A percentile compares a stretch with the other conserved stretches of the same genome.
These are phyloP conservation scores for Blastobotrys niveus DNA, from an alignment of 1,139 yeast genomes.

Conservation along the genomic window DNA sequence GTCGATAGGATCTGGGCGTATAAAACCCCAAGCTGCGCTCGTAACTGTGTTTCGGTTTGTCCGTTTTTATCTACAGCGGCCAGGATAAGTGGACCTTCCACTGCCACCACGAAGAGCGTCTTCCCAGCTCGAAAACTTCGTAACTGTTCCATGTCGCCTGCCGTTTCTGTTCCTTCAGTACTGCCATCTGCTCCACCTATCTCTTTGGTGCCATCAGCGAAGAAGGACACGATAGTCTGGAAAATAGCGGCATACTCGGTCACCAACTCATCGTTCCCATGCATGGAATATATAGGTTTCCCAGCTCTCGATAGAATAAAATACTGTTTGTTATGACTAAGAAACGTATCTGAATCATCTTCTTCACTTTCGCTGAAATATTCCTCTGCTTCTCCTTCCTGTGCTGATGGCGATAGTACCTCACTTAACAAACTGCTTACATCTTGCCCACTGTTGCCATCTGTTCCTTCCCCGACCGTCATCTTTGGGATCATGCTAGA, in stretches of 20 bases:
- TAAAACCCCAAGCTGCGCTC: slow-evolving; percentile 64
- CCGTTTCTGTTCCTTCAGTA: slow-evolving; percentile 8
- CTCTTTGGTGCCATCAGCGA: slow-evolving; percentile 32
- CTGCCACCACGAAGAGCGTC: slow-evolving; percentile 54
- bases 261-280: slow-evolving; percentile 66
- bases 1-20: slow-evolving; percentile 78
- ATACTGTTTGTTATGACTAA: slow-evolving; percentile 57
- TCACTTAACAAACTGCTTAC: slow-evolving; percentile 8
- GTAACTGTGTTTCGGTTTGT: slow-evolving; percentile 50
- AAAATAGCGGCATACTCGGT: slow-evolving; percentile 63
- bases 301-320: slow-evolving; percentile 88
- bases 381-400: background rate
- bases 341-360: slow-evolving; percentile 32
- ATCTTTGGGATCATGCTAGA: background rate
- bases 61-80: slow-evolving; percentile 62
- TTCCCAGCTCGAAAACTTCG: slow-evolving; percentile 32
- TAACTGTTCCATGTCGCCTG: slow-evolving; percentile 18
- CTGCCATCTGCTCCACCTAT: slow-evolving; percentile 27
- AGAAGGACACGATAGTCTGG: slow-evolving; percentile 61
- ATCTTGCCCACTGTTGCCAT: slow-evolving; percentile 8
- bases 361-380: slow-evolving; percentile 2
- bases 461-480: slow-evolving; percentile 4
- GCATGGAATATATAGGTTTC: slow-evolving; percentile 79
- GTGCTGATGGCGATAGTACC: slow-evolving; percentile 3
- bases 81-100: slow-evolving; percentile 63